Evolutionary conservation across 805 yeast genomes (phyloP).

Genomic region (Barnettozyma sp.): DNA sequence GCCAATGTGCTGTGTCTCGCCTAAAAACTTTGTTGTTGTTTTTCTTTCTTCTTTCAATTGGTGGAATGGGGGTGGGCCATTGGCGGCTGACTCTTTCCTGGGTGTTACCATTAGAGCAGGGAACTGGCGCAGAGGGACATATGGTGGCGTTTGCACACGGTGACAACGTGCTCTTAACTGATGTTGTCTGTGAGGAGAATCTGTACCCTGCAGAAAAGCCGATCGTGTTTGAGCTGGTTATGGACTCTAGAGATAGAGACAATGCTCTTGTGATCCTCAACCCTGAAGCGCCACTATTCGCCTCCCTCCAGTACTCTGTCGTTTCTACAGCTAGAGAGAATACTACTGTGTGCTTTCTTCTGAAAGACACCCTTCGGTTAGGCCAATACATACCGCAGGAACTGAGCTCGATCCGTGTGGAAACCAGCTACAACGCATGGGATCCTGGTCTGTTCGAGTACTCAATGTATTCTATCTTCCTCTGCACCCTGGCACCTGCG

Average conservation of each 20-base stretch:
- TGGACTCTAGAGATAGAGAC: neutral
- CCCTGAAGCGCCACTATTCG: neutral
- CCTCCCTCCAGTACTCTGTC: conserved; percentile 2
- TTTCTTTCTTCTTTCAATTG: neutral
- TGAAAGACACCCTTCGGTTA: neutral
- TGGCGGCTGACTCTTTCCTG: no score
- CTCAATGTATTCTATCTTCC: neutral
- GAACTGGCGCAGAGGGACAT: no score
- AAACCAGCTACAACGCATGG: neutral
- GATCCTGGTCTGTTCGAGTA: conserved; percentile 1
- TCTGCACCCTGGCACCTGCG: neutral
- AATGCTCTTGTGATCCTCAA: neutral
- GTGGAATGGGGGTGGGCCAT: no score
- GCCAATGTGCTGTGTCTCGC: no score
- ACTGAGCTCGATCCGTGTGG: neutral
- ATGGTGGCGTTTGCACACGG: neutral
- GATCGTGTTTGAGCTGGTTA: neutral
- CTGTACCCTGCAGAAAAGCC: neutral
- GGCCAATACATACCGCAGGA: neutral
- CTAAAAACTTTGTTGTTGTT: neutral
- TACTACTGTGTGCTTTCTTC: neutral
- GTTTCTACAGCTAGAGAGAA: neutral
- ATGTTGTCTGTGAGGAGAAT: neutral
- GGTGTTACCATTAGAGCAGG: no score
- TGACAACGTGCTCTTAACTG: neutral